phyloP scores from a whole-genome alignment of 2,329 filamentous ascomycete genomes.

The Xylariomycetidae sp. region DNA sequence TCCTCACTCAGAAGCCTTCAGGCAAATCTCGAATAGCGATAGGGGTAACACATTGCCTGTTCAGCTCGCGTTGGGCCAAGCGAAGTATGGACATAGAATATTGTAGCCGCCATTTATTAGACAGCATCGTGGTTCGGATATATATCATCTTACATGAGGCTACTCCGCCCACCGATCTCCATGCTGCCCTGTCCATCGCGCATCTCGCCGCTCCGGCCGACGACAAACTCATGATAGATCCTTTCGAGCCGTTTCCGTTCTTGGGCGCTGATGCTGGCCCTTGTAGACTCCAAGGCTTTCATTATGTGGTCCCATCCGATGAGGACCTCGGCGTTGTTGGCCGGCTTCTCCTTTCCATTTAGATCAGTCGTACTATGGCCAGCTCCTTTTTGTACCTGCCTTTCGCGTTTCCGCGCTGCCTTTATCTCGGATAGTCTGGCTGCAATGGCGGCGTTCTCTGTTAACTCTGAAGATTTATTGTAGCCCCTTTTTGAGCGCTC shows the following conservation, averaged over 20 bases:
- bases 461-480: conserved; percentile 52
- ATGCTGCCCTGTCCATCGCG: conserved; percentile 85
- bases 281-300: conserved; percentile 69
- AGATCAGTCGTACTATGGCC: conserved; percentile 21
- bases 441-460: conserved; percentile 72
- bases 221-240: conserved; percentile 92
- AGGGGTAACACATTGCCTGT: too few relatives aligned
- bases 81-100: too few relatives aligned
- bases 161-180: conserved; percentile 88
- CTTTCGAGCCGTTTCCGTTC: conserved; percentile 69
- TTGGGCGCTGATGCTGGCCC: conserved; percentile 75
- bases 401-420: conserved; percentile 60
- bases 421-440: conserved; percentile 81
- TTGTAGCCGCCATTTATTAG: too few relatives aligned
- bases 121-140: too few relatives aligned
- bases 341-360: conserved; percentile 34
- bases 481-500: conserved; percentile 36
- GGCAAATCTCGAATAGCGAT: too few relatives aligned
- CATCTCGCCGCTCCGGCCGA: conserved; percentile 91
- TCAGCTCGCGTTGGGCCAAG: too few relatives aligned
- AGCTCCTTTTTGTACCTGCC: conserved; percentile 37
- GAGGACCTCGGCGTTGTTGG: conserved; percentile 60
- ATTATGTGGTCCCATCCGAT: conserved; percentile 82
- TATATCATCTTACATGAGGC: conserved; percentile 93
- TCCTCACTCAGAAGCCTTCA: too few relatives aligned